Evolutionary conservation across 345 rosid genomes (phyloP).

Genomic region (Draba incana): DNA sequence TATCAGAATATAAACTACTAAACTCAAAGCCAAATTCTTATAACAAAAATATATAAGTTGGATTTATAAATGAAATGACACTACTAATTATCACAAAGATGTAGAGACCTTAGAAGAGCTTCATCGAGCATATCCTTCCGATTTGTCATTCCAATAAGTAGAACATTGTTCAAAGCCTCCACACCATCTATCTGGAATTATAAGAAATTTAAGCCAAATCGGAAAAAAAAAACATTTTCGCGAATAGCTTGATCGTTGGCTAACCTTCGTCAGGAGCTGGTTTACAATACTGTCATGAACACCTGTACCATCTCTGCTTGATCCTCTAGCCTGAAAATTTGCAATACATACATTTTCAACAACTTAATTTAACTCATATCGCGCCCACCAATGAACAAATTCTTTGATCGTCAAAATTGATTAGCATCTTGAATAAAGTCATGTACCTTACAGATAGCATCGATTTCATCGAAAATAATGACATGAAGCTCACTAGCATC

Average conservation of each 20-base stretch:
- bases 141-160: constrained; percentile 94
- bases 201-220: neutral
- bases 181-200: constrained; percentile 80
- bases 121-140: constrained; percentile 90
- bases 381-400: too few species aligned
- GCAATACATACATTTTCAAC: neutral
- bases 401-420: too few species aligned
- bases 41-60: too few species aligned
- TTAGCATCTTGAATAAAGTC: neutral
- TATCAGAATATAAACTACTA: neutral
- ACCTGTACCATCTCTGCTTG: constrained; percentile 89
- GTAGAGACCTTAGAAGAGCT: constrained; percentile 75
- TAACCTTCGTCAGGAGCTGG: constrained; percentile 93
- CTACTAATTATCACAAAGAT: constrained; percentile 6
- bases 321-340: constrained; percentile 76
- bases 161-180: constrained; percentile 80
- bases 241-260: constrained; percentile 21
- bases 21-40: neutral
- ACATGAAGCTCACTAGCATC: constrained; percentile 91
- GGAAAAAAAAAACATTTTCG: neutral
- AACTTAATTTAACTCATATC: too few species aligned
- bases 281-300: constrained; percentile 92
- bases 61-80: too few species aligned
- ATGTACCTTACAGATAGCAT: constrained; percentile 94
- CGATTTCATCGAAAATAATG: constrained; percentile 93